These are phyloP conservation scores for Hypomyces perniciosus DNA, from an alignment of 2,329 filamentous ascomycete species.

Conservation along the genomic window DNA sequence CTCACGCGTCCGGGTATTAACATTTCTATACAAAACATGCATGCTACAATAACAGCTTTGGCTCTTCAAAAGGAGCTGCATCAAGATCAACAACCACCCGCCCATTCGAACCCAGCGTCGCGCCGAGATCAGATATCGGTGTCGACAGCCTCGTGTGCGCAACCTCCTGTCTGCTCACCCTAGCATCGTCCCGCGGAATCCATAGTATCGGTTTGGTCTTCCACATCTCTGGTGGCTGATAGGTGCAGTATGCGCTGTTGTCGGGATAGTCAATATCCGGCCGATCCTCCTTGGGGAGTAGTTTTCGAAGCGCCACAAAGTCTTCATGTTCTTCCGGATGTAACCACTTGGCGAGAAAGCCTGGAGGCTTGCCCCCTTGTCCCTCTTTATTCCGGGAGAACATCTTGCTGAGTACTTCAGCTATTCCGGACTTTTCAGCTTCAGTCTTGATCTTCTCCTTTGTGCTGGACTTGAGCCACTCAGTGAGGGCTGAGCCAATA, in stretches of 20 bases:
- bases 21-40: background rate
- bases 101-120: conserved; percentile 29
- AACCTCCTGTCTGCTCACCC: conserved; percentile 73
- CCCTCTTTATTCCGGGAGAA: conserved; percentile 23
- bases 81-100: conserved; percentile 31
- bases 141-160: conserved; percentile 64
- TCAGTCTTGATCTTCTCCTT: conserved; percentile 27
- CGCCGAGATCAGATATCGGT: conserved; percentile 62
- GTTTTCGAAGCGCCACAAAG: conserved; percentile 62
- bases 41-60: conserved; percentile 34
- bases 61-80: conserved; percentile 31
- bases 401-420: conserved; percentile 22
- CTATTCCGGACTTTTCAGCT: conserved; percentile 22
- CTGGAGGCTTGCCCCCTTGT: conserved; percentile 29
- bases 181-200: conserved; percentile 71
- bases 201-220: conserved; percentile 64
- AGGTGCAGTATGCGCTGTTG: conserved; percentile 55
- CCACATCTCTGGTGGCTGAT: conserved; percentile 61
- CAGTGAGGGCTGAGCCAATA: conserved; percentile 25
- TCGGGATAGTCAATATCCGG: conserved; percentile 42
- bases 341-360: conserved; percentile 61
- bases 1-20: background rate
- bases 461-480: conserved; percentile 33
- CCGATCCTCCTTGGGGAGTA: conserved; percentile 55
- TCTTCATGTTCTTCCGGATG: conserved; percentile 72